Evolutionary conservation across 352 stramenopile species (phyloP).

Genomic region (Pilasporangium apinafurcum): DNA sequence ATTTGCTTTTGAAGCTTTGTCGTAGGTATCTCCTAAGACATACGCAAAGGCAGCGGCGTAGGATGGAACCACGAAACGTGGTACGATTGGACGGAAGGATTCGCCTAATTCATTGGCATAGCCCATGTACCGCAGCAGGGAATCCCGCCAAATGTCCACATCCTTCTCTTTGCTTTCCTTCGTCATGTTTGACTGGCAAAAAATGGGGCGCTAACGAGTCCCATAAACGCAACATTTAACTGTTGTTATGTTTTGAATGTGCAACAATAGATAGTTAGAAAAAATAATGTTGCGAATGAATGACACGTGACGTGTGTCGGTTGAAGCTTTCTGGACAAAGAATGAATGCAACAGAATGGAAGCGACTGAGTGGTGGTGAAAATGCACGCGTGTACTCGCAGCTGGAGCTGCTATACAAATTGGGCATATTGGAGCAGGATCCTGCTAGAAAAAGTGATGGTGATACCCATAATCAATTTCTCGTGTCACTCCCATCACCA

Average conservation of each 20-base stretch:
- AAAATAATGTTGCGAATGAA: background rate
- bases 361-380: no score
- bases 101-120: conserved; percentile 89
- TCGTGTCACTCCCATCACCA: no score
- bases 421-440: conserved; percentile 38
- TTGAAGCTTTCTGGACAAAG: no score
- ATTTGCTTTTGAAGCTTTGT: conserved; percentile 55
- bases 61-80: conserved; percentile 58
- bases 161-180: conserved; percentile 2
- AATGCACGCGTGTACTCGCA: conserved; percentile 25
- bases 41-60: conserved; percentile 84
- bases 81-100: conserved; percentile 76
- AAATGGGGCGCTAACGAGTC: no score
- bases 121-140: conserved; percentile 80
- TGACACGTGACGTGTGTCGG: no score
- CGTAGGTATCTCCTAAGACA: conserved; percentile 75
- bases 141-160: conserved; percentile 79
- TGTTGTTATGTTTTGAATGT: background rate
- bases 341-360: conserved; percentile 3
- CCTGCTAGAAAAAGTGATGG: conserved; percentile 11
- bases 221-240: no score
- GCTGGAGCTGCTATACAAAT: conserved; percentile 35
- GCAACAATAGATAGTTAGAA: background rate
- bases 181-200: background rate
- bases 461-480: background rate